A percentile compares a stretch with the other conserved stretches of the same genome.
Conservation (phyloP, 129 eudicot species). For the Chrysanthemum lavandulifolium region DNA sequence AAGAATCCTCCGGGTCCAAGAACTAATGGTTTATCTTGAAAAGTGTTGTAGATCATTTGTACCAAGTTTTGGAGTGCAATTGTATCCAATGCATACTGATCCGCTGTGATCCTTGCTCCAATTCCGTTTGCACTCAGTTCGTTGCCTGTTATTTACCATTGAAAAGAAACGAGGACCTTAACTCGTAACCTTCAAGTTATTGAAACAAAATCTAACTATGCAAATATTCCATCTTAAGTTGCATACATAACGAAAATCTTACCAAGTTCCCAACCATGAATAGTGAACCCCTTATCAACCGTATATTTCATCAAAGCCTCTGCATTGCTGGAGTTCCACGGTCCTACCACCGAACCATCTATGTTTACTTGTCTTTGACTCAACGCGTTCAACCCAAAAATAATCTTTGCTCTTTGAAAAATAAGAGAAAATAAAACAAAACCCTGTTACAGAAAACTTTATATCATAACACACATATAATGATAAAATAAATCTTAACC, state of each 20-base stretch:
- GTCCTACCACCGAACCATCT: constrained; percentile 46
- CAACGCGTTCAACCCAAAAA: constrained; percentile 72
- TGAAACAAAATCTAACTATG: neutral
- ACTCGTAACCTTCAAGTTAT: neutral
- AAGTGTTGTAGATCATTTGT: constrained; percentile 45
- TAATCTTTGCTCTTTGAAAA: constrained; percentile 51
- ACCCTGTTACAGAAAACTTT: constrained; percentile 36
- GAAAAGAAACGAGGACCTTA: neutral
- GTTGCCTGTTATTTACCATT: constrained; percentile 48
- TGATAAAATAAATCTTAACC: neutral
- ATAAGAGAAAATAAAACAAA: constrained; percentile 33
- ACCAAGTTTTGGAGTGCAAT: constrained; percentile 47
- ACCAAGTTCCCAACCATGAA: constrained; percentile 94
- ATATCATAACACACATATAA: constrained; percentile 22
- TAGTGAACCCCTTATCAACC: constrained; percentile 44
- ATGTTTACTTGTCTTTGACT: constrained; percentile 39
- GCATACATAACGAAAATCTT: constrained; percentile 5
- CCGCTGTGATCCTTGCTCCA: constrained; percentile 59
- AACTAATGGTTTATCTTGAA: constrained; percentile 52
- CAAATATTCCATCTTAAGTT: neutral
- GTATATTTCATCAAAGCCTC: constrained; percentile 57
- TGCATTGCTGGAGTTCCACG: constrained; percentile 74
- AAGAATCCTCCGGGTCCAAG: constrained; percentile 94
- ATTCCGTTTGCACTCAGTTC: constrained; percentile 70
- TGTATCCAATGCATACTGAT: constrained; percentile 60